Evolutionary conservation across 495 filamentous ascomycete genomes (phyloP).

Genomic region (Jackrogersella minutella): DNA sequence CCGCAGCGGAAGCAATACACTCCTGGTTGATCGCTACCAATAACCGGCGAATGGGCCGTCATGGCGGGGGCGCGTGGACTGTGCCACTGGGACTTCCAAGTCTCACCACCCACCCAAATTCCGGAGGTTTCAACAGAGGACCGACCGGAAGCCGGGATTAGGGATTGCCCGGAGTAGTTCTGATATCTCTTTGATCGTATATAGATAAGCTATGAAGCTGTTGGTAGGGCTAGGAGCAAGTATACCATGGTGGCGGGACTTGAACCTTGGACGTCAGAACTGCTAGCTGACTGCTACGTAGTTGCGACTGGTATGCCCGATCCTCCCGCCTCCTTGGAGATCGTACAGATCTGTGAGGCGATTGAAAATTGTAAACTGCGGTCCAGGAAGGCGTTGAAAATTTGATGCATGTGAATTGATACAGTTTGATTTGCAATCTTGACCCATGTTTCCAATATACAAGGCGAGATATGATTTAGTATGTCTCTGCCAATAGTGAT

Average conservation of each 20-base stretch:
- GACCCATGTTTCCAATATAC: conserved; percentile 27
- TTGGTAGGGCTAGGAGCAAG: too few species aligned
- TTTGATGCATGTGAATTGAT: conserved; percentile 3
- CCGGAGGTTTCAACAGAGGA: conserved; percentile 17
- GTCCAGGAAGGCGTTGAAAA: conserved; percentile 15
- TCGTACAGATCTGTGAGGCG: background rate
- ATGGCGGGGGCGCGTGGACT: conserved; percentile 36
- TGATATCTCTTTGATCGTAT: background rate
- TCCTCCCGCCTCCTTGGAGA: background rate
- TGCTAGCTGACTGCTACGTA: too few species aligned
- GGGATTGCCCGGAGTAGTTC: background rate
- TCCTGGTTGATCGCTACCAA: conserved; percentile 33
- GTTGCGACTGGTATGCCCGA: too few species aligned
- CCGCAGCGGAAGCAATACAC: conserved; percentile 33
- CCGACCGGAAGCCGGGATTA: conserved; percentile 11
- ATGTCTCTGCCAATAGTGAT: conserved; percentile 17
- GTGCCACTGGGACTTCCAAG: conserved; percentile 15
- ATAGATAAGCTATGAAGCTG: too few species aligned
- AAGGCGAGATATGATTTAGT: conserved; percentile 7
- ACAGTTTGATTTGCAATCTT: conserved; percentile 18
- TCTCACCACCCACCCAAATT: background rate
- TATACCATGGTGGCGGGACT: conserved; percentile 10
- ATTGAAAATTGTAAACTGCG: conserved; percentile 14
- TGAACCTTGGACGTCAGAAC: conserved; percentile 31
- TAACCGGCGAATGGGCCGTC: conserved; percentile 37